Base-by-base conservation (phyloP, 148 eudicot genomes). In the Silene uniflora region DNA sequence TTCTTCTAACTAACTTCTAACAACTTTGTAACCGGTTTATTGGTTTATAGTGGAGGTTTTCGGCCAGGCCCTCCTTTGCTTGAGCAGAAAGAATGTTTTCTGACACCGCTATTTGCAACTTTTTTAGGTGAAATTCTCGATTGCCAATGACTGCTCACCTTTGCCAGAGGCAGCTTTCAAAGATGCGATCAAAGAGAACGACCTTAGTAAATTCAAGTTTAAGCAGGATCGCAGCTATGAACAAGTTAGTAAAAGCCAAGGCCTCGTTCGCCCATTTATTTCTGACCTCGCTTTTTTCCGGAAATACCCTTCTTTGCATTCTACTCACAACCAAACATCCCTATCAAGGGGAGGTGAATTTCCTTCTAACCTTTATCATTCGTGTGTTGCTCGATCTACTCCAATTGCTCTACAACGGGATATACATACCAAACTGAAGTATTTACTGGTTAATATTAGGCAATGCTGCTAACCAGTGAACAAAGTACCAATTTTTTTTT, bases 81-180 rank as follows among this genome's bases (percentile, higher is more conserved):
- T 60, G 17, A 4, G 63, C 5, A 21, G 17, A 22, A 8, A 66
- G 67, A 12, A n/a, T 60, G n/a, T 19, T 60, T 19, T 29, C 66
- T 73, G 46, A 67, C 62, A 67, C 11, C 8, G 39, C 12, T 58
- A 19, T 21, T 9, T 39, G 2, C 0, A 76, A 66, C 25, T 54
- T 72, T 72, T 62, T 21, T 80, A 91, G 97, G 93, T 91, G 55
- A 88, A 81, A 69, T 91, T 91, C 54, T 77, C 75, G 39, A 90
- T 90, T 82, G 63, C 19, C 52, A 82, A 76, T 73, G 94, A 88
- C 47, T 91, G 89, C 80, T 83, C 90, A 73, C 97, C 97, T 72
- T 60, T 90, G 72, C 89, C 82, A 24, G 89, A 88, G 83, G 85
- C 79, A 69, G 80, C 77, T 74, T 85, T 90, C 54, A 90, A 74